Evolutionary conservation across 345 rosid species (phyloP).

Genomic region (Syzygium aqueum): DNA sequence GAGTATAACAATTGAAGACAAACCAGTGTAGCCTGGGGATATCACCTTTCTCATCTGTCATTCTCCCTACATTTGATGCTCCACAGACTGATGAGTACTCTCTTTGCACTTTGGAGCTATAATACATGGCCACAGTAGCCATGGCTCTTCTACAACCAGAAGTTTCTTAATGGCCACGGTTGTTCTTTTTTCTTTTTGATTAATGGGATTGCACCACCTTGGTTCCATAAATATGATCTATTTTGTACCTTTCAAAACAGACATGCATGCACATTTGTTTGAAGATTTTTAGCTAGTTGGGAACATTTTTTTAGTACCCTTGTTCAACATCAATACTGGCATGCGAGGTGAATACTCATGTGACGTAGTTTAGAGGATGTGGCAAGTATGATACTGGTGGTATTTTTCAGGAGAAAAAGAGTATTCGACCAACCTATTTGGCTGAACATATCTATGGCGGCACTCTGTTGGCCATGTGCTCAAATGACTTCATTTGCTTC

Average conservation of each 20-base stretch:
- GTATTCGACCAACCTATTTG: slow-evolving; percentile 87
- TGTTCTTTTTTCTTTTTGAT: neutral
- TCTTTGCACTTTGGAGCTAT: neutral
- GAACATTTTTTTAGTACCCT: neutral
- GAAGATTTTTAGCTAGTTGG: neutral
- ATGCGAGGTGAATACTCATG: neutral
- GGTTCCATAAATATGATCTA: neutral
- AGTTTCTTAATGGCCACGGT: neutral
- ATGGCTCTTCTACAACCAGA: neutral
- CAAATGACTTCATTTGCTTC: slow-evolving; percentile 95
- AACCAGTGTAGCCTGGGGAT: neutral
- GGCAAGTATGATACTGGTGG: slow-evolving; percentile 7
- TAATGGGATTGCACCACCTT: neutral
- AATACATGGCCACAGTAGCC: neutral
- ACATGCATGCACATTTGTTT: neutral
- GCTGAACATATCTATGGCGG: slow-evolving; percentile 94
- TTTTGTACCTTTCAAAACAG: neutral
- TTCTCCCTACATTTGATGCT: neutral
- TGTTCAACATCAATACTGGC: neutral
- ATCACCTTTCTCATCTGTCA: neutral
- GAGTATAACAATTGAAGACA: neutral
- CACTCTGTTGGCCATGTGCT: slow-evolving; percentile 90
- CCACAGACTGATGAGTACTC: neutral
- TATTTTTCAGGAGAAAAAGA: slow-evolving; percentile 75
- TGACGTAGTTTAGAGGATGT: neutral